phyloP scores from a whole-genome alignment of 441 rosid genomes.

The Flueggea neowawraea region DNA sequence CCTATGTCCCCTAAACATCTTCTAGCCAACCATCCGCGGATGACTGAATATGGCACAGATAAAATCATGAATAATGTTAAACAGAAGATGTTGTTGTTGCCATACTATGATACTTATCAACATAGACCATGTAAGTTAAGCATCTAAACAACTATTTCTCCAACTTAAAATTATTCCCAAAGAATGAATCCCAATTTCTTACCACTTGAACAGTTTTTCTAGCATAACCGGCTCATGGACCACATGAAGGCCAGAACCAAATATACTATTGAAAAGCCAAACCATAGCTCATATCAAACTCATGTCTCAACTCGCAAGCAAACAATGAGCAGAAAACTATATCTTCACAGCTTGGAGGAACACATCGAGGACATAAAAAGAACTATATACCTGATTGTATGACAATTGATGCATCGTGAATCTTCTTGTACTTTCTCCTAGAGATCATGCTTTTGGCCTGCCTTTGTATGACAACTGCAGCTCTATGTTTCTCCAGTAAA shows the following conservation, averaged over 20 bases:
- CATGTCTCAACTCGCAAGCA: conserved; percentile 8
- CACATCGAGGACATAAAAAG: conserved; percentile 5
- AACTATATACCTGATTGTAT: conserved; percentile 71
- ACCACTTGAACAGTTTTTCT: too few species aligned
- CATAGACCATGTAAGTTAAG: neutral
- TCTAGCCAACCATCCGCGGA: conserved; percentile 97
- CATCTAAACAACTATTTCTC: neutral
- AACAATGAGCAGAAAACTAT: conserved; percentile 7
- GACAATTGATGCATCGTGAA: conserved; percentile 52
- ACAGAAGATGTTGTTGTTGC: neutral
- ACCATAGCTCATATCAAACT: too few species aligned
- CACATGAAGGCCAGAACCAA: too few species aligned
- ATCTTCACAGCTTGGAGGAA: neutral
- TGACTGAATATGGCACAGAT: conserved; percentile 32
- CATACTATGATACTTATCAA: neutral
- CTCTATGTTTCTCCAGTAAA: conserved; percentile 65
- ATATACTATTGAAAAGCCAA: too few species aligned
- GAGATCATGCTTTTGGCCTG: conserved; percentile 50
- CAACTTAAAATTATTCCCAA: too few species aligned
- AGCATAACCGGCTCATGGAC: too few species aligned
- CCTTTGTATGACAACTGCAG: conserved; percentile 83
- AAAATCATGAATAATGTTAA: conserved; percentile 1
- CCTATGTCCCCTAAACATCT: conserved; percentile 86
- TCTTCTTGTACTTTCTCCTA: conserved; percentile 40
- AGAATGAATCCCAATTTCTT: too few species aligned